Conservation (phyloP, 1,139 yeast species). For the Suzukiozyma palmioleophila region DNA sequence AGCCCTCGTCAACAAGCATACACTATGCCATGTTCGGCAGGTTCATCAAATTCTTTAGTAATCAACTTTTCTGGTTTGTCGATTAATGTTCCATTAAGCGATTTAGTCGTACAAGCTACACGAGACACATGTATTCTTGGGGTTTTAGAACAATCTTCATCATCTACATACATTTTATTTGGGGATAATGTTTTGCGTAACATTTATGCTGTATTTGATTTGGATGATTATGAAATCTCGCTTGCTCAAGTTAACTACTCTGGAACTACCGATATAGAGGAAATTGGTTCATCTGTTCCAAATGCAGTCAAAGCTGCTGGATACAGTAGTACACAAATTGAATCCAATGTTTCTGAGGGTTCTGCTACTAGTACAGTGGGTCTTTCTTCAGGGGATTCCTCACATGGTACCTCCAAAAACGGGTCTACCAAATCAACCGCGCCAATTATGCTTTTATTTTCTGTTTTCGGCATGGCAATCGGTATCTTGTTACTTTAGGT, state of each 20-base stretch:
- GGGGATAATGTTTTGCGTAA: constrained; percentile 75
- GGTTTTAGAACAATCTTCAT: constrained; percentile 19
- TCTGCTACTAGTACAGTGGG: neutral
- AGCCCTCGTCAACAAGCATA: constrained; percentile 20
- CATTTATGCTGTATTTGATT: constrained; percentile 75
- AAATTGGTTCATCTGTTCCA: constrained; percentile 17
- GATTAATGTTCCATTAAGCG: constrained; percentile 33
- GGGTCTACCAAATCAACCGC: neutral
- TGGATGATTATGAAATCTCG: constrained; percentile 60
- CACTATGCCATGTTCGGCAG: constrained; percentile 14
- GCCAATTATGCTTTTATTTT: neutral
- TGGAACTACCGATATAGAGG: constrained; percentile 38
- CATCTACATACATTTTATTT: constrained; percentile 26
- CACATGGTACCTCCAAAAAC: neutral
- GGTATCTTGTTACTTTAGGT: neutral
- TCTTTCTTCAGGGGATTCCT: neutral
- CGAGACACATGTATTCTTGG: constrained; percentile 26
- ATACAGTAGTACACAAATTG: constrained; percentile 3
- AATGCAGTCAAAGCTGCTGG: constrained; percentile 44
- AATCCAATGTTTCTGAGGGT: constrained; percentile 1
- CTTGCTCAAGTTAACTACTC: constrained; percentile 58
- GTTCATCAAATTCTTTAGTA: constrained; percentile 12
- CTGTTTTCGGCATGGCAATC: neutral
- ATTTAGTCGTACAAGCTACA: constrained; percentile 18
- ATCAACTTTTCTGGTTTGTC: constrained; percentile 36